These are phyloP conservation scores for Microcyclosporella mali DNA, from an alignment of 2,329 filamentous ascomycete species.

Conservation along the genomic window DNA sequence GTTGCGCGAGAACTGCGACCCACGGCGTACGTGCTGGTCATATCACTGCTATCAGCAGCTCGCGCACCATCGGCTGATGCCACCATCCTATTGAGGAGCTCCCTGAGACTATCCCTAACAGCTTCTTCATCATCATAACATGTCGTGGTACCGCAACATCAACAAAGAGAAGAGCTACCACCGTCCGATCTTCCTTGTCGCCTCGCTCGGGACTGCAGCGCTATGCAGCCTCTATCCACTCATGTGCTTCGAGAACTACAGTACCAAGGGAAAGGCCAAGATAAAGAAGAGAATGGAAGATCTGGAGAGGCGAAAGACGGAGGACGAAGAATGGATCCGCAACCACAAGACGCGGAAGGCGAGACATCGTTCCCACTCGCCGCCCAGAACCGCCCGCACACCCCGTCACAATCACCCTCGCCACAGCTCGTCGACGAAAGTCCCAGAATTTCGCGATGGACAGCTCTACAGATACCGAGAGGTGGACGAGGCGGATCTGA, in stretches of 20 bases:
- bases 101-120: neutral
- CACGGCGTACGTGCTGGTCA: too few species aligned
- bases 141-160: constrained; percentile 26
- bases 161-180: constrained; percentile 30
- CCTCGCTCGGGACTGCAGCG: constrained; percentile 26
- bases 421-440: constrained; percentile 21
- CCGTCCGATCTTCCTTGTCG: constrained; percentile 28
- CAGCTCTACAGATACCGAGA: constrained; percentile 18
- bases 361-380: constrained; percentile 25
- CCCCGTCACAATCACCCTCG: constrained; percentile 16
- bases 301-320: constrained; percentile 20
- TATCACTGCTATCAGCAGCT: neutral
- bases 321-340: constrained; percentile 22
- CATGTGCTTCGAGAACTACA: constrained; percentile 33
- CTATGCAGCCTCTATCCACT: constrained; percentile 33
- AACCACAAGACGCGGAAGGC: constrained; percentile 16
- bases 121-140: neutral
- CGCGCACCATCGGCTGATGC: neutral
- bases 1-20: too few species aligned
- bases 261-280: constrained; percentile 27
- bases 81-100: neutral
- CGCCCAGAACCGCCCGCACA: constrained; percentile 19
- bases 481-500: constrained; percentile 21
- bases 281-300: constrained; percentile 20
- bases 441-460: constrained; percentile 16